Conservation (phyloP, 768 basidiomycete genomes). For the Solioccasus polychromus region DNA sequence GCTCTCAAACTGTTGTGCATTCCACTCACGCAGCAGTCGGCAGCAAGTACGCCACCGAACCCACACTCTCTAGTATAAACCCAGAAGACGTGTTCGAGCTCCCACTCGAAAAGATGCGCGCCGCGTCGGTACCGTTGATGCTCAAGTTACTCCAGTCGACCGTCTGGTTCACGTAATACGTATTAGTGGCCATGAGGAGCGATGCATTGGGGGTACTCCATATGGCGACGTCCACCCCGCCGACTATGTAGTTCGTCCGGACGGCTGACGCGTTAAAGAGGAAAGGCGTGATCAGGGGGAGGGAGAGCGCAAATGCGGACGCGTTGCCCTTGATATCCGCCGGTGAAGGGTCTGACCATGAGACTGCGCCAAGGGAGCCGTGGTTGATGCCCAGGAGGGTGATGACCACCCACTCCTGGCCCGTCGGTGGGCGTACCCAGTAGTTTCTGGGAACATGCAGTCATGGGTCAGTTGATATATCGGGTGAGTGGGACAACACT, state of each 20-base stretch:
- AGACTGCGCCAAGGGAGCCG: constrained; percentile 51
- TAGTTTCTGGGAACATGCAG: constrained; percentile 34
- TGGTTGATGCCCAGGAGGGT: constrained; percentile 69
- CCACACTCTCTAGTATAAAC: constrained; percentile 13
- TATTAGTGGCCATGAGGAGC: constrained; percentile 51
- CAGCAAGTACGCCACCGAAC: constrained; percentile 20
- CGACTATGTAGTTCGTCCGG: constrained; percentile 39
- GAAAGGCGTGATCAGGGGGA: constrained; percentile 46
- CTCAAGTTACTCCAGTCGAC: constrained; percentile 33
- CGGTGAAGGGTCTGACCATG: constrained; percentile 54
- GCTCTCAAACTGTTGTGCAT: background rate
- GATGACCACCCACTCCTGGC: constrained; percentile 64
- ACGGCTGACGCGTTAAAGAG: constrained; percentile 41
- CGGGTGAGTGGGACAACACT: constrained; percentile 10
- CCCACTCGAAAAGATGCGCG: constrained; percentile 15
- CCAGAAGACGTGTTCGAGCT: constrained; percentile 11
- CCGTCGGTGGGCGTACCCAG: constrained; percentile 64
- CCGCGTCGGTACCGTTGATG: constrained; percentile 5
- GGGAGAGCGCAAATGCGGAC: constrained; percentile 44
- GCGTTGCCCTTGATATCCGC: constrained; percentile 52
- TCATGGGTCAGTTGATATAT: background rate
- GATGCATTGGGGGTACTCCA: constrained; percentile 46
- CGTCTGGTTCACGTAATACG: constrained; percentile 37
- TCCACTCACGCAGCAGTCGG: constrained; percentile 13
- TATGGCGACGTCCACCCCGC: constrained; percentile 48